Evolutionary conservation across 2,329 filamentous ascomycete genomes (phyloP).

Genomic region (Claviceps humidiphila): DNA sequence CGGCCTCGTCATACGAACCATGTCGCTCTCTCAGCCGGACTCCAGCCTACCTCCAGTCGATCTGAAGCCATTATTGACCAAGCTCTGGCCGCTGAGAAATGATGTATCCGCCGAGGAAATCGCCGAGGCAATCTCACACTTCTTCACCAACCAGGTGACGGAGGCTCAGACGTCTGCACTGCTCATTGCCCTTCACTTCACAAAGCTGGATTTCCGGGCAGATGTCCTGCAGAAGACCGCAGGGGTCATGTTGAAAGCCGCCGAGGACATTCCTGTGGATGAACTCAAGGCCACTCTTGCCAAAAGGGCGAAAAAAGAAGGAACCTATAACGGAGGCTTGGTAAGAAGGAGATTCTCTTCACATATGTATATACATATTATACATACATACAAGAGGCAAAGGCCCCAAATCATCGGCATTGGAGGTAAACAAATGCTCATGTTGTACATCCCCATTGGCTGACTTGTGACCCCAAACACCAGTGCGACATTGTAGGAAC

Average conservation of each 20-base stretch:
- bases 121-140: conserved; percentile 75
- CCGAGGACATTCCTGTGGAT: conserved; percentile 54
- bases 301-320: conserved; percentile 48
- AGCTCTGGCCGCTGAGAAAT: conserved; percentile 49
- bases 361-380: too few species aligned
- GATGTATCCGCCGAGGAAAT: conserved; percentile 66
- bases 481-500: conserved; percentile 91
- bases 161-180: conserved; percentile 77
- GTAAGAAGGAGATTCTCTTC: conserved; percentile 34
- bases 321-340: conserved; percentile 68
- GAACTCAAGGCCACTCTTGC: conserved; percentile 49
- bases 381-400: too few species aligned
- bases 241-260: conserved; percentile 68
- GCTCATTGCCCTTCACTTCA: conserved; percentile 85
- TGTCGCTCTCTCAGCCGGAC: conserved; percentile 18
- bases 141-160: conserved; percentile 84
- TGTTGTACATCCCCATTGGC: conserved; percentile 5
- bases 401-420: neutral
- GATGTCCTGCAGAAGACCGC: conserved; percentile 82
- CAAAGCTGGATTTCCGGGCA: conserved; percentile 66
- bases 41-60: conserved; percentile 27
- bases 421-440: too few species aligned
- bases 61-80: conserved; percentile 60
- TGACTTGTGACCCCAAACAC: neutral
- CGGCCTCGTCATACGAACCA: conserved; percentile 6